Percentiles rank a stretch among this genome's conserved stretches.
phyloP scores from a whole-genome alignment of 2,329 filamentous ascomycete species.

The Magnaporthiopsis incrustans region DNA sequence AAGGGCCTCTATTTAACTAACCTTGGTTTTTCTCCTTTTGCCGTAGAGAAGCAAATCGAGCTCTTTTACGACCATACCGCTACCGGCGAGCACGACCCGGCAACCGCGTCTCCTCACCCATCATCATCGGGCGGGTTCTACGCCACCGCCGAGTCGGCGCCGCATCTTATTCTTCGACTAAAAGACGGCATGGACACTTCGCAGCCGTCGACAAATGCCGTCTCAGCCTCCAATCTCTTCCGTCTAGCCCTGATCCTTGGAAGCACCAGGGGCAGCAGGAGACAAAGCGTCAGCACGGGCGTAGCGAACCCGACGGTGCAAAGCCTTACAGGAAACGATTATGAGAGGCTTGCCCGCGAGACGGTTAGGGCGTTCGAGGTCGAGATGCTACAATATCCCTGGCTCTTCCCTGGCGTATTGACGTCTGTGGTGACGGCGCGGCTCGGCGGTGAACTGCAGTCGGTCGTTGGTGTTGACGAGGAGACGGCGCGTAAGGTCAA shows the following conservation, averaged over 20 bases:
- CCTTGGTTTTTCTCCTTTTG: not conserved
- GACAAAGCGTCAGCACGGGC: slow-evolving; percentile 1
- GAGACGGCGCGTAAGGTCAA: slow-evolving; percentile 11
- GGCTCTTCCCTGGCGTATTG: slow-evolving; percentile 79
- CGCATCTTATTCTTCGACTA: slow-evolving; percentile 71
- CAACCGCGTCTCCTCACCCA: slow-evolving; percentile 17
- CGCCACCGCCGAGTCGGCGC: slow-evolving; percentile 53
- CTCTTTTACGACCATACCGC: slow-evolving; percentile 65
- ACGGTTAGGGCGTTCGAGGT: slow-evolving; percentile 82
- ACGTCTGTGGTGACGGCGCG: slow-evolving; percentile 66
- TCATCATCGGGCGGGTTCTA: slow-evolving; percentile 59
- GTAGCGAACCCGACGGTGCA: not conserved
- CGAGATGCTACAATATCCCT: slow-evolving; percentile 87
- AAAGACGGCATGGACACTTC: slow-evolving; percentile 95
- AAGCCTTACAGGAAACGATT: slow-evolving; percentile 22
- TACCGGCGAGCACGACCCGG: slow-evolving; percentile 16
- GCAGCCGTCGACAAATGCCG: slow-evolving; percentile 81
- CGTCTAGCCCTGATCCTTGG: slow-evolving; percentile 64
- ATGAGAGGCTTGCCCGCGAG: slow-evolving; percentile 58
- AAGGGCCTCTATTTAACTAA: slow-evolving; percentile 8
- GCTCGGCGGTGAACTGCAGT: slow-evolving; percentile 50
- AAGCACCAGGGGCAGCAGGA: slow-evolving; percentile 27
- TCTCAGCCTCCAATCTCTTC: slow-evolving; percentile 82
- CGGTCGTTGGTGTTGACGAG: slow-evolving; percentile 9
- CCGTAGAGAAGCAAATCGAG: slow-evolving; percentile 59